Evolutionary conservation across 768 basidiomycete species (phyloP), one percentile per base, ranked within the genome.

Genomic region (Tylopilus plumbeoviolaceoides): DNA sequence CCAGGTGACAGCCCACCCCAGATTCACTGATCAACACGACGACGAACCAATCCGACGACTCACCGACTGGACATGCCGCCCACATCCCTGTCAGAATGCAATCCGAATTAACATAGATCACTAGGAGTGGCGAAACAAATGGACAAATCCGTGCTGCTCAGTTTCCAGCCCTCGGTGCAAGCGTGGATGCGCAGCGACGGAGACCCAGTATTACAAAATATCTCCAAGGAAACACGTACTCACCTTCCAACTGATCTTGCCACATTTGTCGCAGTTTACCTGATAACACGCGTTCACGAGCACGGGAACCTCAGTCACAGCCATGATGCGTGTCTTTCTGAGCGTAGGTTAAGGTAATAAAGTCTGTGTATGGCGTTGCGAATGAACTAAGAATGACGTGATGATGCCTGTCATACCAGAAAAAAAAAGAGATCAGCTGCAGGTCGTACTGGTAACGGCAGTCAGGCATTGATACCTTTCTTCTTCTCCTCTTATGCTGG

Each of bases 181-280:
- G 46, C 41, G 54, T 57, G 53, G 53, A 60, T 60, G 57, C 40
- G 41, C 51, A 60, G 38, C 63, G 33, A 61, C 49, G 56, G 56
- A 56, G 53, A 51, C 50, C 58, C 46, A 44, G 44, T 8, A 38
- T 51, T 44, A 55, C 57, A 56, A 50, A 36, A 47, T 51, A 61
- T 66, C 62, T 44, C 55, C 62, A 71, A 64, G 59, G 58, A 45
- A 61, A 61, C 59, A 63, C 44, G 55, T 50, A 69, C 78, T 63
- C 65, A 87, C 87, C 73, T 64, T 74, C 88, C 87, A 89, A 18
- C 83, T 88, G 23, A 72, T 81, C 76, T 88, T 89, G 46, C 77
- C 76, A 67, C 87, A 89, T 53, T 68, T 72, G 47, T 67, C 69
- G 70, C 87, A 89, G 53, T 75, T 74, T 53, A 84, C 82, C 55